These are phyloP conservation scores for Moricandia arvensis DNA, from an alignment of 345 rosid genomes.

Conservation along the genomic window DNA sequence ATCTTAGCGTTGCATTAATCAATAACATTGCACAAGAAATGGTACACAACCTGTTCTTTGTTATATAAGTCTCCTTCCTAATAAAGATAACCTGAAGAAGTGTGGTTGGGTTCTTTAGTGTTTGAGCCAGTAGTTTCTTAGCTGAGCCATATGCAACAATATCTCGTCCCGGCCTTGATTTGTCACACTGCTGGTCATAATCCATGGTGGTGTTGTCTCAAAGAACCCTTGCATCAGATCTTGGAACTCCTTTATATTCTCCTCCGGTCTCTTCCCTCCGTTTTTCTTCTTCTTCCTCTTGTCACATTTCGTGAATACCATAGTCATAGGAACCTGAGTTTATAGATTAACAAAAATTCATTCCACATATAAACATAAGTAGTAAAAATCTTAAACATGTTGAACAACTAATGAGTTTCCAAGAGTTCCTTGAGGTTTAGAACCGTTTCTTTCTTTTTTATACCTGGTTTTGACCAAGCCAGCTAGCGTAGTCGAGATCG, in stretches of 20 bases:
- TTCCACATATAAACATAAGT: background rate
- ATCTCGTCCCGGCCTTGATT: slow-evolving; percentile 97
- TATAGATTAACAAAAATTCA: background rate
- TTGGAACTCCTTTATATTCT: slow-evolving; percentile 72
- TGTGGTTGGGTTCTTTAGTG: slow-evolving; percentile 41
- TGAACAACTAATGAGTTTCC: background rate
- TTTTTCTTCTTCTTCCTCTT: slow-evolving; percentile 92
- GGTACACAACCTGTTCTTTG: background rate
- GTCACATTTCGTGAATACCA: slow-evolving; percentile 93
- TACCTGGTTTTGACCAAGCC: slow-evolving; percentile 98
- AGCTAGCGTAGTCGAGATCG: slow-evolving; percentile 95
- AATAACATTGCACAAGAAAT: background rate
- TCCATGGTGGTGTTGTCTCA: slow-evolving; percentile 89
- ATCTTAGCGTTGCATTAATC: slow-evolving; percentile 9
- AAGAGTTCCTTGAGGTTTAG: background rate
- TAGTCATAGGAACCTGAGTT: slow-evolving; percentile 83
- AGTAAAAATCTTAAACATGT: background rate
- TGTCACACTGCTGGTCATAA: slow-evolving; percentile 94
- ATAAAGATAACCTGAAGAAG: background rate
- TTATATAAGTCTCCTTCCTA: slow-evolving; percentile 5
- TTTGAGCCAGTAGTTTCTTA: slow-evolving; percentile 90
- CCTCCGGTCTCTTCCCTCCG: slow-evolving; percentile 87
- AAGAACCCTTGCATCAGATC: slow-evolving; percentile 77
- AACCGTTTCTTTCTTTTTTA: background rate
- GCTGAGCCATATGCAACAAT: slow-evolving; percentile 90